Evolutionary conservation across 2,329 filamentous ascomycete genomes (phyloP), one percentile per base, ranked within the genome.

Genomic region (Bipolaris oryzae): DNA sequence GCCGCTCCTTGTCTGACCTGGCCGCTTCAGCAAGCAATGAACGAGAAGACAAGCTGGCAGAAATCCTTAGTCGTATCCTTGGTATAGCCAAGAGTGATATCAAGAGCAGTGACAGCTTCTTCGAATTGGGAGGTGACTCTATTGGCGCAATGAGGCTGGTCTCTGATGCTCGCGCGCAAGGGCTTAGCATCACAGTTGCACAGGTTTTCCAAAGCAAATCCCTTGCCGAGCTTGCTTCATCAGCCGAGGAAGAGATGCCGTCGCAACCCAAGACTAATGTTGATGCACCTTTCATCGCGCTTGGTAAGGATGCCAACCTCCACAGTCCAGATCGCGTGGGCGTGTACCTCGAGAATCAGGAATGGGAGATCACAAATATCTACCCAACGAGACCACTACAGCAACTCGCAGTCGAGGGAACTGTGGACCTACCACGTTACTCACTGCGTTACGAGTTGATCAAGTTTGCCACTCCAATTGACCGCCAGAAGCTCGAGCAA

Each of bases 381-480:
- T 77, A 87, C 2, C 87, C 86, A 2, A 79, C 83, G 1, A 80
- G 85, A 0, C 85, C 85, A 3, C 76, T 87, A 1, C 86, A 89
- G 63, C 79, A 83, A 37, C 77, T 87, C 18, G 86, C 86, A 13
- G 80, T 89, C 38, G 79, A 78, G 57, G 85, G 80, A 20, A 89
- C 86, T 0, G 79, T 84, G 1, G 75, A 83, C 15, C 74, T 81
- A 2, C 86, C 86, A 3, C 81, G 87, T 2, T 88, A 84, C 66
- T 88, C 86, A 0, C 75, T 85, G 1, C 84, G 86, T 13, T 89
- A 90, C 67, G 86, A 86, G 58, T 79, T 87, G 56, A 85, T 90
- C 71, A 85, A 85, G 72, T 82, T 90, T 51, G 80, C 85, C 21
- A 79, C 78, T 0, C 60, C 65, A 0, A 75, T 88, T 11, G 76